Percentiles rank a stretch among this genome's conserved stretches.
phyloP scores from a whole-genome alignment of 306 rosid species.

The Argentina anserina region DNA sequence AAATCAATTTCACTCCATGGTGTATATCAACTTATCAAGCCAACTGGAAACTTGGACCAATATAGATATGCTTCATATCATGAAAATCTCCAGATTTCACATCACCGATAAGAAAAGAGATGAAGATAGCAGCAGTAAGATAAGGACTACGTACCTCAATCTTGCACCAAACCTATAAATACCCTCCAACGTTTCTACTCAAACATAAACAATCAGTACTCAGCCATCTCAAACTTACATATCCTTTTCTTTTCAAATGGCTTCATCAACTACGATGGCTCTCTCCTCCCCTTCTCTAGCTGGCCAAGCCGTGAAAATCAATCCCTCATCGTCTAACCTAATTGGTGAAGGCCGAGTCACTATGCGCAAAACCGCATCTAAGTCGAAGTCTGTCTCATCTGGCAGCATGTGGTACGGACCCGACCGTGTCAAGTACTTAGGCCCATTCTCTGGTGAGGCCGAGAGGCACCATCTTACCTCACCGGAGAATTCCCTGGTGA shows the following conservation, averaged over 20 bases:
- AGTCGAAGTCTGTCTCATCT: background rate
- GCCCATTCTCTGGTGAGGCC: background rate
- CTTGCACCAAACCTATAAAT: no score
- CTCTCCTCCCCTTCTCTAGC: background rate
- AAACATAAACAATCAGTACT: no score
- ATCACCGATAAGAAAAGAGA: no score
- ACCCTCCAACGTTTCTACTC: no score
- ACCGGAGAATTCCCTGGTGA: background rate
- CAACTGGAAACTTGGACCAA: no score
- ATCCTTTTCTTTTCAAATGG: background rate
- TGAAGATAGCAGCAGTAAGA: no score
- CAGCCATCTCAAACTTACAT: no score
- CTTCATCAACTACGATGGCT: background rate
- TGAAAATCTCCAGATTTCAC: no score
- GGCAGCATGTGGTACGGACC: background rate
- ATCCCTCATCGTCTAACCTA: background rate
- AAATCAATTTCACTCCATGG: no score
- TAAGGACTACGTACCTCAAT: no score
- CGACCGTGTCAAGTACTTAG: slow-evolving; percentile 3
- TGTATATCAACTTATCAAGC: no score
- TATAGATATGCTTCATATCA: no score
- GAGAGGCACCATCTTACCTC: background rate
- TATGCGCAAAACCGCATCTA: background rate
- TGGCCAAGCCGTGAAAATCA: slow-evolving; percentile 2
- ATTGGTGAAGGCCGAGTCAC: background rate